Evolutionary conservation across 148 eudicot genomes (phyloP).

Genomic region (Rhododendron williamsianum): DNA sequence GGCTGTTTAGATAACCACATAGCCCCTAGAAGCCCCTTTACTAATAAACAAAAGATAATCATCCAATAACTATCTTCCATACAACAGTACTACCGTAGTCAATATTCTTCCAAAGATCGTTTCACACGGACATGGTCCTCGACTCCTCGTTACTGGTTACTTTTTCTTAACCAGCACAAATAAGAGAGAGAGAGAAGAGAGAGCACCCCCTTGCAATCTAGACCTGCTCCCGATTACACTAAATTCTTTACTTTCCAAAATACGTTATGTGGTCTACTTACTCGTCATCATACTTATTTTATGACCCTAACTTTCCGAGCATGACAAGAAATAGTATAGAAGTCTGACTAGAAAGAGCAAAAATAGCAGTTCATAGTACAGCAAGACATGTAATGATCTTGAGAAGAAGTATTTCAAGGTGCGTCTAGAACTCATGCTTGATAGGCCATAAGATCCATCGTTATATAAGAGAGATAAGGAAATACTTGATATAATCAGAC

Average conservation of each 20-base stretch:
- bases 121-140: not conserved
- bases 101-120: not conserved
- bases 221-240: not conserved
- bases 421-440: not conserved
- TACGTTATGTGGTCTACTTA: not conserved
- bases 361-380: not conserved
- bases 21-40: not conserved
- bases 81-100: not conserved
- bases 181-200: not conserved
- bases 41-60: not conserved
- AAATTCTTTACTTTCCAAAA: not conserved
- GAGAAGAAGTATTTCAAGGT: not conserved
- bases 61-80: not conserved
- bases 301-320: not conserved
- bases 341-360: not conserved
- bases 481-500: constrained; percentile 66
- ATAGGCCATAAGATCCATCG: constrained; percentile 1
- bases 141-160: not conserved
- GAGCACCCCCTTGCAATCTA: not conserved
- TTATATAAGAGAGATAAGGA: not conserved
- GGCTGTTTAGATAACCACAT: not conserved
- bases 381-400: not conserved
- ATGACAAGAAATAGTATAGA: not conserved
- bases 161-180: not conserved
- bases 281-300: not conserved